Conservation (phyloP, 169 alveolate genomes). For the Cryptosporidium parvum region DNA sequence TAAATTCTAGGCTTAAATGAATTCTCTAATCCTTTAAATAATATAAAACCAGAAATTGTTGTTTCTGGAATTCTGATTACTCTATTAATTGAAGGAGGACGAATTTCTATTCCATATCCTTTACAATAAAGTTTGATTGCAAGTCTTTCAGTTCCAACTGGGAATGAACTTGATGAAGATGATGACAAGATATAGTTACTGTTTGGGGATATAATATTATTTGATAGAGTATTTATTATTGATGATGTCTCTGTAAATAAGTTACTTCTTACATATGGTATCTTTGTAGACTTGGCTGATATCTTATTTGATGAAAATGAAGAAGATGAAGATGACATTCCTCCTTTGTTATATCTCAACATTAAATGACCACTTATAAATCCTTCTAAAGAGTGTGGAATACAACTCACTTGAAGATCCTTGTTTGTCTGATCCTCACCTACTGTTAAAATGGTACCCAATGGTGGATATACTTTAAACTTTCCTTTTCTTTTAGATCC, state of each 20-base stretch:
- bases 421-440: conserved; percentile 44
- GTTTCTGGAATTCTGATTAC: conserved; percentile 28
- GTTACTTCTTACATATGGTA: conserved; percentile 55
- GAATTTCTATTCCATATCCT: conserved; percentile 61
- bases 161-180: conserved; percentile 11
- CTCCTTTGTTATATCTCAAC: conserved; percentile 39
- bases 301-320: background rate
- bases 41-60: conserved; percentile 6
- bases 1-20: conserved; percentile 42
- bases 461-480: conserved; percentile 67
- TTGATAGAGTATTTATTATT: background rate
- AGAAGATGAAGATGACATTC: conserved; percentile 2
- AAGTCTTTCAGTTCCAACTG: conserved; percentile 53
- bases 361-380: conserved; percentile 63
- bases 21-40: conserved; percentile 57
- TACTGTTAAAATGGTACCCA: conserved; percentile 52
- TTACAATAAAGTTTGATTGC: conserved; percentile 68
- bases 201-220: background rate
- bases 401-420: conserved; percentile 57
- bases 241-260: conserved; percentile 15
- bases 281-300: conserved; percentile 13
- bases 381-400: conserved; percentile 60
- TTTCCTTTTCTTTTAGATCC: conserved; percentile 28
- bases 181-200: background rate
- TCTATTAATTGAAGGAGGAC: conserved; percentile 66